Evolutionary conservation across 2,329 filamentous ascomycete genomes (phyloP), one percentile per base, ranked within the genome.

Genomic region (Conoideocrella luteorostrata): DNA sequence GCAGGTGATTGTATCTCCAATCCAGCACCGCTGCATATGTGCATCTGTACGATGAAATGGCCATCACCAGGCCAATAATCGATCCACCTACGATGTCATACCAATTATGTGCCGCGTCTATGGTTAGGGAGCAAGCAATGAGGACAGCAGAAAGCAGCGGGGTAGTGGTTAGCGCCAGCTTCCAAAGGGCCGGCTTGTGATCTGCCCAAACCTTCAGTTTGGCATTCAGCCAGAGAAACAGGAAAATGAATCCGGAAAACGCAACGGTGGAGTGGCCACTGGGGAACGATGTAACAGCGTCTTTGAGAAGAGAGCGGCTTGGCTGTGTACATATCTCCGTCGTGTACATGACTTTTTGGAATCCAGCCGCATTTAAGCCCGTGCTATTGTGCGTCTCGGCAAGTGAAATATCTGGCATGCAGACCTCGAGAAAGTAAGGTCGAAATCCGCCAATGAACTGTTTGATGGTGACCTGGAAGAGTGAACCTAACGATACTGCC

Each of bases 121-220:
- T 77, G 1, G 77, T 81, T 7, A 86, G 64, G 0, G 75, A 71
- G 13, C 80, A 78, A 5, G 73, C 77, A 21, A 85, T 77, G 4
- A 85, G 60, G 2, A 68, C 65, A 1, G 81, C 80, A 2, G 70
- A 76, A 0, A 86, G 68, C 2, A 86, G 59, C 0, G 84, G 83
- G 0, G 73, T 58, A 49, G 78, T 75, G 3, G 77, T 66, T 9
- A 72, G 68, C 4, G 76, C 65, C 4, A 86, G 63, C 59, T 84
- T 86, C 82, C 81, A 86, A 61, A 84, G 74, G 1, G 76, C 70
- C 0, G 82, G 75, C 46, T 82, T 79, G 56, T 83, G 77, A 58
- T 84, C 80, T 17, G 74, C 69, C 65, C 77, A 85, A 40, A 85
- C 74, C 64, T 86, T 86, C 30, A 87, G 66, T 64, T 87, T 86